Evolutionary conservation across 176 grass and related monocot species (phyloP), one percentile per base, ranked within the genome.

Genomic region (Oryza brachyantha): DNA sequence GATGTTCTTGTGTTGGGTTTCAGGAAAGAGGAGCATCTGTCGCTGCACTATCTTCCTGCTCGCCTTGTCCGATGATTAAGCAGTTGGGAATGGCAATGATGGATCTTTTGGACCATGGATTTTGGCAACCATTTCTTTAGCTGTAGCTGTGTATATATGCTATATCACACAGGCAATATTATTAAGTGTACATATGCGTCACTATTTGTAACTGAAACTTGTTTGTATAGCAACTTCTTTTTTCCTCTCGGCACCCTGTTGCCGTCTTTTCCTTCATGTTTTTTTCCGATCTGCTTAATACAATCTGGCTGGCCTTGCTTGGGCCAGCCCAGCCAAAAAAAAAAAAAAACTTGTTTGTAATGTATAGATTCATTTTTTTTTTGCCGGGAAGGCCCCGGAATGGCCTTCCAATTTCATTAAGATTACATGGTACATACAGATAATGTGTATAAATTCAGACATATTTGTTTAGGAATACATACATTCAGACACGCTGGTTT

Each of bases 11-110:
- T 34, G 34, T 62, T 70, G 3, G 3, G 22, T 16, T 80, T 71
- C 81, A 88, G 86, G 86, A 88, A 26, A 70, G 86, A 84, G 64
- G 64, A 88, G 1, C 26, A 72, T 29, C 27, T 76, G 34, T 29
- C 4, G 45, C 64, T 84, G 43, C 43, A 5, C 17, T 55, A 79
- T 21, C 60, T 43, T 21, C 29, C 37, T 6, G 28, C 68, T 50
- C 34, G 32, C n/a, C 34, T 41, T 66, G 19, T 67, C 43, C 45
- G 26, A 31, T 79, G 25, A 73, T 19, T 28, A 17, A 22, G 16
- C 16, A 13, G 48, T 52, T 2, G 5, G 17, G 64, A 14, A 19
- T 71, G 52, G 19, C 1, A 8, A 8, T 26, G 22, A 29, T 67
- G 26, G 34, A 16, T 78, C 31, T 9, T 66, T 67, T 36, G n/a